These are phyloP conservation scores for Colletotrichum gigasporum DNA, from an alignment of 2,329 filamentous ascomycete genomes.

Conservation along the genomic window DNA sequence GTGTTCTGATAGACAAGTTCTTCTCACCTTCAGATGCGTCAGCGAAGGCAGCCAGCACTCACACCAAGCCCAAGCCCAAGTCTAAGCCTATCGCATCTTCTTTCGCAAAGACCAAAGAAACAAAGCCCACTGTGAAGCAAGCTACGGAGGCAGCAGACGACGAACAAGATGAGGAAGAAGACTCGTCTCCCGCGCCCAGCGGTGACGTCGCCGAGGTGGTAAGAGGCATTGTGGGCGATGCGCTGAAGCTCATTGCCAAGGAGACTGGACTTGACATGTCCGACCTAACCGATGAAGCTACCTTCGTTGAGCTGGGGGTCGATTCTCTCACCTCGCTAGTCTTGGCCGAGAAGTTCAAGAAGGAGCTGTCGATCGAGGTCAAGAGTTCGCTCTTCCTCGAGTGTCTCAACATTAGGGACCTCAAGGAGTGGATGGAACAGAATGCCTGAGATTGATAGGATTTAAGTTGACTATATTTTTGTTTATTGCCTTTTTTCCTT, in stretches of 20 bases:
- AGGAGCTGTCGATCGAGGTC: neutral
- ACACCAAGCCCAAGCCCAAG: neutral
- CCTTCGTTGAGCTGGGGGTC: slow-evolving; percentile 1
- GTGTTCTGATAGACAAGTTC: neutral
- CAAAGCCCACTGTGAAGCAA: neutral
- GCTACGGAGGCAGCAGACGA: neutral
- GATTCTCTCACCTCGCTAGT: slow-evolving; percentile 7
- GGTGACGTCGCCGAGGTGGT: neutral
- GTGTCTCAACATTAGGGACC: neutral
- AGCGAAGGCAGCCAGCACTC: neutral
- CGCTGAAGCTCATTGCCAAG: neutral
- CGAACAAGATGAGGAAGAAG: too few species aligned
- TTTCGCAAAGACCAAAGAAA: neutral
- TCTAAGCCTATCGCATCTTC: neutral
- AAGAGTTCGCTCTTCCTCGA: slow-evolving; percentile 8
- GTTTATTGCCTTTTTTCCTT: too few species aligned
- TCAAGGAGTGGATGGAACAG: neutral
- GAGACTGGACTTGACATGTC: neutral
- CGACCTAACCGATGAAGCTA: neutral
- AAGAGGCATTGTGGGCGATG: neutral
- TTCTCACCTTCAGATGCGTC: slow-evolving; percentile 1
- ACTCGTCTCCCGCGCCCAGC: neutral
- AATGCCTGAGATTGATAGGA: too few species aligned
- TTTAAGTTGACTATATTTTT: too few species aligned
- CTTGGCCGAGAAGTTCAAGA: neutral